Conservation (phyloP, 2,329 filamentous ascomycete genomes). For the Massarina eburnea region DNA sequence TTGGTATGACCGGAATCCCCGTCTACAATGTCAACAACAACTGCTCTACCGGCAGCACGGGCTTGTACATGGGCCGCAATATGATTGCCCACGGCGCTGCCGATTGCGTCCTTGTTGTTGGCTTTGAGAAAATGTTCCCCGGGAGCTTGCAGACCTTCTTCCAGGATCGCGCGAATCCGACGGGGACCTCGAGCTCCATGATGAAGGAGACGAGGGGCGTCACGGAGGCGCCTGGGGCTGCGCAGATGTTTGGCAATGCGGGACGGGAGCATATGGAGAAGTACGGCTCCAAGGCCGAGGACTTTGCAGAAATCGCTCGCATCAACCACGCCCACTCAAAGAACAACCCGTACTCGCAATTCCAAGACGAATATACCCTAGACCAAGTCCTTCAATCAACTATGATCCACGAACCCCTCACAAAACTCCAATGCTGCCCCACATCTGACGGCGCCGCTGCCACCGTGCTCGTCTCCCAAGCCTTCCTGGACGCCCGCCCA, state of each 20-base stretch:
- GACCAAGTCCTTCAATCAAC: slow-evolving; percentile 77
- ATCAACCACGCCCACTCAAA: slow-evolving; percentile 91
- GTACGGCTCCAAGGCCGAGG: slow-evolving; percentile 79
- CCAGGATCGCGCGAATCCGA: slow-evolving; percentile 81
- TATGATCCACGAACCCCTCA: slow-evolving; percentile 83
- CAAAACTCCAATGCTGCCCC: slow-evolving; percentile 98
- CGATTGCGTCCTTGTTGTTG: slow-evolving; percentile 87
- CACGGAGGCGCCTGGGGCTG: slow-evolving; percentile 80
- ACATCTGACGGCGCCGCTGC: slow-evolving; percentile 92
- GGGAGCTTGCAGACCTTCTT: slow-evolving; percentile 84
- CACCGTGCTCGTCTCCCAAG: slow-evolving; percentile 83
- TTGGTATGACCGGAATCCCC: slow-evolving; percentile 94
- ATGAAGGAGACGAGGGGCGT: slow-evolving; percentile 81
- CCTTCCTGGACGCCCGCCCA: slow-evolving; percentile 82
- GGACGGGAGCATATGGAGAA: slow-evolving; percentile 94
- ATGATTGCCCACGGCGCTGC: slow-evolving; percentile 78
- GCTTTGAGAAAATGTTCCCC: slow-evolving; percentile 97
- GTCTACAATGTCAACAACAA: slow-evolving; percentile 99
- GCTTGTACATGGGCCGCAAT: slow-evolving; percentile 78
- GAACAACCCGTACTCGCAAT: slow-evolving; percentile 97
- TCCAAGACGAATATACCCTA: slow-evolving; percentile 85
- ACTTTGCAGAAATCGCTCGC: slow-evolving; percentile 93
- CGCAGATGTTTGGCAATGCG: slow-evolving; percentile 95
- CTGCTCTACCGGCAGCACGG: slow-evolving; percentile 93
- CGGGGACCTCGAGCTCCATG: slow-evolving; percentile 70